Base-by-base conservation (phyloP, 805 yeast genomes). In the Ogataea populi-albae region DNA sequence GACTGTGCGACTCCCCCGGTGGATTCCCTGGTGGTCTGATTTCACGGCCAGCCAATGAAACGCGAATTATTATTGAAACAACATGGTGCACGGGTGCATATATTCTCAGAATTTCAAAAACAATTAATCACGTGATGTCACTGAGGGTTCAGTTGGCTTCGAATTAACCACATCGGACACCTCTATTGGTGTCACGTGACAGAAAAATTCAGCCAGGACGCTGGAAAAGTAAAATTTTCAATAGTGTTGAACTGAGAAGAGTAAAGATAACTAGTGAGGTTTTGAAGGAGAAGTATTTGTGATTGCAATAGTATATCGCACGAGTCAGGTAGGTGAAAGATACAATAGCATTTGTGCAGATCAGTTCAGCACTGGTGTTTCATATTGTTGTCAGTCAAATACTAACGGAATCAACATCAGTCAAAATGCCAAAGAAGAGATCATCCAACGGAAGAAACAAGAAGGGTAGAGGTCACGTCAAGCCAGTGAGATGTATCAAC, bases 401-500 rank as follows among this genome's bases (percentile, higher is more conserved):
- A 35, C 38, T 35, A 35, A 35, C 38, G 24, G n/a, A n/a, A n/a
- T n/a, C n/a, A 14, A 22, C 23, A 38, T 12, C 18, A 54, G 49
- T 54, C 72, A 81, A 72, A 55, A 93, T 93, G 99, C 98, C 98
- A 76, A 93, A 93, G 87, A 93, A 93, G 98, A 91, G 99, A 89
- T 88, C 98, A 75, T 88, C 97, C 93, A 88, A 89, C 97, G 99
- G 99, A 83, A 91, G 99, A 82, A 93, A 93, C 94, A 93, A 93
- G 94, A 89, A 88, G 80, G 98, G 98, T 72, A 93, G 99, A 87
- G 99, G 99, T 71, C 98, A 93, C 96, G 96, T 86, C 75, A 86
- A 86, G 76, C 95, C 96, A 71, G 97, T 91, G 67, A 89, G 99
- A 85, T 93, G 99, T 81, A 85, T 88, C 68, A 93, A 93, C 96